Base-by-base conservation (phyloP, 1,284 basidiomycete species). In the Malassezia psittaci region DNA sequence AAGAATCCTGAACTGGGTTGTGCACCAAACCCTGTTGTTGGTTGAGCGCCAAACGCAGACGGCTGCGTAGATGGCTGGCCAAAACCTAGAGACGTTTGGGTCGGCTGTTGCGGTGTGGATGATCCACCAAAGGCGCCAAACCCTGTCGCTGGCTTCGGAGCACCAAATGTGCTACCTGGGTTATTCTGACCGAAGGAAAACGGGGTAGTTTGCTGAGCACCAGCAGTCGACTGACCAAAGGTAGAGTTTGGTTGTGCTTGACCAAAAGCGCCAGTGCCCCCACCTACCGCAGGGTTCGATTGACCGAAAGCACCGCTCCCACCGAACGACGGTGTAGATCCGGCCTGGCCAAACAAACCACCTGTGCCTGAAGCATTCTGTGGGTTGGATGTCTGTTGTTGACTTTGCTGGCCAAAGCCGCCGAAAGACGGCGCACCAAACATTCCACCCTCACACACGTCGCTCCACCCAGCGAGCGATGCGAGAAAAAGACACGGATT, bases 371-470 rank as follows among this genome's bases (percentile, higher is more conserved):
- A 45, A 29, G 51, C 42, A 19, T 32, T 12, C 13, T 33, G 11
- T 9, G 54, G 34, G 29, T 64, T 63, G 53, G 62, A 62, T 49
- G 60, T 58, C 46, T 65, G 63, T 40, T 68, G 65, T 40, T 68
- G 65, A 50, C 61, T 68, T 41, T 66, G 66, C 58, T 68, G 66
- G 53, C 66, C 66, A 51, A 68, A 66, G 60, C 64, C 66, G 29
- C 64, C 60, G 47, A 68, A 68, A 15, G 63, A 64, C 33, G 57
- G 52, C 39, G 62, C 61, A 7, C 66, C 66, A 43, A 68, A 68
- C 66, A 68, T 68, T 54, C 7, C 35, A 5, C 21, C 4, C 24
- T 21, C 39, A 32, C 16, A 13, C 41, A 13, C 41, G 41, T 47
- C 32, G 45, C 45, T n/a, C 45, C 24, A 29, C 24, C 24, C 4